Percentiles rank a stretch among this genome's conserved stretches.
phyloP scores from a whole-genome alignment of 345 rosid species.

The Hevea brasiliensis region DNA sequence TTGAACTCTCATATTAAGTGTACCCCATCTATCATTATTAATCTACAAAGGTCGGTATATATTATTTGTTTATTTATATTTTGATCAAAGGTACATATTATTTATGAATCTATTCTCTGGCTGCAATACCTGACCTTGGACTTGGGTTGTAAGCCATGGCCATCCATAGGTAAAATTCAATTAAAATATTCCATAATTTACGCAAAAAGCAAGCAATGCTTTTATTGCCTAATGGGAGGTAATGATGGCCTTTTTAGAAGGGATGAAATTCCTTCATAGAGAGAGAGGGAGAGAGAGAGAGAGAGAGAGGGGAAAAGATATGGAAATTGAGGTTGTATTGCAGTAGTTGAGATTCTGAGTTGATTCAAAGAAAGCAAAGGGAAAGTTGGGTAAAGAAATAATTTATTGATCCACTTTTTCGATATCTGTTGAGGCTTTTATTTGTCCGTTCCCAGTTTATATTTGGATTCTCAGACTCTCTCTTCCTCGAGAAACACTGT shows the following conservation, averaged over 20 bases:
- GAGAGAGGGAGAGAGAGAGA: slow-evolving; percentile 4
- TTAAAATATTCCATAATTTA: slow-evolving; percentile 8
- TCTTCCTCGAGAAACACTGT: background rate
- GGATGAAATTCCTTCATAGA: slow-evolving; percentile 21
- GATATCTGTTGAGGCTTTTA: slow-evolving; percentile 39
- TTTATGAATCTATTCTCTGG: background rate
- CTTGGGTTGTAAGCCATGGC: background rate
- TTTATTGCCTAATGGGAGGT: background rate
- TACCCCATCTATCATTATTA: background rate
- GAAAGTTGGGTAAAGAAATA: slow-evolving; percentile 19
- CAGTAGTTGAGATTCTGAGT: slow-evolving; percentile 52
- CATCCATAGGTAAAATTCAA: background rate
- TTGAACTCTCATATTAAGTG: background rate
- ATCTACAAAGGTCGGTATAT: background rate
- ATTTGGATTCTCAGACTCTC: slow-evolving; percentile 39
- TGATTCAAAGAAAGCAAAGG: slow-evolving; percentile 18
- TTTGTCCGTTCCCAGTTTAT: slow-evolving; percentile 43
- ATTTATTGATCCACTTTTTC: slow-evolving; percentile 36
- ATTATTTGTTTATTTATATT: too few species aligned
- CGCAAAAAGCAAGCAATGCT: slow-evolving; percentile 28
- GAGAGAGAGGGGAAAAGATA: background rate
- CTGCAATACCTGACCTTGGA: background rate
- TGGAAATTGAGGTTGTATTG: slow-evolving; percentile 26
- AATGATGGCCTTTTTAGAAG: background rate
- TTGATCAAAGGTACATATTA: too few species aligned